These are phyloP conservation scores for Trichoderma asperelloides DNA, from an alignment of 495 filamentous ascomycete species.

Conservation along the genomic window DNA sequence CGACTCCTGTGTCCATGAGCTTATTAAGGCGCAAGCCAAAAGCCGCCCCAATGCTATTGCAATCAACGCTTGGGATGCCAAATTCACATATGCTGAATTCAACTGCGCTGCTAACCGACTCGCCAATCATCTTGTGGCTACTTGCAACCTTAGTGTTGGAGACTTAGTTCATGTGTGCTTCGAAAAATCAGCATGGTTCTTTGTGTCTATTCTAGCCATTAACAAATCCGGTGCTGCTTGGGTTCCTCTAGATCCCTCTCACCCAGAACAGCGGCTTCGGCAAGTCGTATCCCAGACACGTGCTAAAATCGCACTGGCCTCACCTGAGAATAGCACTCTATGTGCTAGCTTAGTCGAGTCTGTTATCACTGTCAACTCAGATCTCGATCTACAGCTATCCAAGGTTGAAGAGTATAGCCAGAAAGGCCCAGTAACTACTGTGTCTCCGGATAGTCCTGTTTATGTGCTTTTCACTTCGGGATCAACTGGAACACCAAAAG, in stretches of 20 bases:
- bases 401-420: background rate
- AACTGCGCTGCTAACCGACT: constrained; percentile 1
- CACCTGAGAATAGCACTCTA: background rate
- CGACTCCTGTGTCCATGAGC: constrained; percentile 4
- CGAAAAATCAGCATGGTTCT: constrained; percentile 35
- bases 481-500: constrained; percentile 21
- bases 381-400: background rate
- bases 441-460: constrained; percentile 19
- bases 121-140: background rate
- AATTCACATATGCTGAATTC: constrained; percentile 23
- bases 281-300: constrained; percentile 3
- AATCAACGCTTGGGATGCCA: constrained; percentile 30
- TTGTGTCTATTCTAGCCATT: constrained; percentile 19
- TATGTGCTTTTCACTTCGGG: constrained; percentile 37
- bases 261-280: background rate
- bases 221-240: constrained; percentile 8
- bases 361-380: background rate
- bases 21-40: background rate
- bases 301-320: background rate
- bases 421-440: background rate
- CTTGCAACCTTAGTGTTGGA: constrained; percentile 38
- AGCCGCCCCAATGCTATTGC: constrained; percentile 12
- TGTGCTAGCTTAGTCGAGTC: background rate
- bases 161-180: constrained; percentile 37
- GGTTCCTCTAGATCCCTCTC: constrained; percentile 3